Evolutionary conservation across 352 stramenopile species (phyloP).

Genomic region (Phytopythium sindhum): DNA sequence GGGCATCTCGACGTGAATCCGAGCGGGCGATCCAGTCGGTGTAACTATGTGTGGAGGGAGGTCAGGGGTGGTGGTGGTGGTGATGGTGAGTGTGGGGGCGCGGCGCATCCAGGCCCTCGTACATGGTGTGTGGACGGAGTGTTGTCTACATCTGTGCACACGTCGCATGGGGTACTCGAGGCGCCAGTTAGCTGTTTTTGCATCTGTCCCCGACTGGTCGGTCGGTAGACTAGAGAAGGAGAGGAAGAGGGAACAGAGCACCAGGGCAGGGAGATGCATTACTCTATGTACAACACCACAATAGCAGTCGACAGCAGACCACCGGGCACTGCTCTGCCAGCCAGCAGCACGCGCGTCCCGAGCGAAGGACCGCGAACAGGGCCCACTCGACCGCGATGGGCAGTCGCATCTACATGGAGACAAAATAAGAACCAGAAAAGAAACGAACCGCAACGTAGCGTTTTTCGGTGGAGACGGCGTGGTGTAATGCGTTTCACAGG

Average conservation of each 20-base stretch:
- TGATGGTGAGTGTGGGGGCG: neutral
- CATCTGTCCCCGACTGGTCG: neutral
- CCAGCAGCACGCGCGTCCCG: neutral
- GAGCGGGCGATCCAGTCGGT: neutral
- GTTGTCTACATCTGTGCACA: neutral
- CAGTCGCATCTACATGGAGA: neutral
- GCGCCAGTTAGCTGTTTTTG: neutral
- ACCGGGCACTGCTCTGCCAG: neutral
- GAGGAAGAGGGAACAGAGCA: no score
- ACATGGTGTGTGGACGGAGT: neutral
- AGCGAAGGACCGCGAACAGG: neutral
- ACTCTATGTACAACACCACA: neutral
- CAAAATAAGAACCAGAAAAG: neutral
- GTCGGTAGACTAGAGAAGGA: neutral
- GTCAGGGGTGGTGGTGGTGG: no score
- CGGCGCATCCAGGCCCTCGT: neutral
- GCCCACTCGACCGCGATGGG: neutral
- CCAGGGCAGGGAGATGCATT: neutral
- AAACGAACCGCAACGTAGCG: neutral
- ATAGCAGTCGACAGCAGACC: neutral
- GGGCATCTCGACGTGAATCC: conserved; percentile 61
- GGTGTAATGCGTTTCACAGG: neutral
- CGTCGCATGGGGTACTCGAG: neutral
- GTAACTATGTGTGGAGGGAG: neutral
- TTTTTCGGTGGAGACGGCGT: neutral